Evolutionary conservation across 169 alveolate species (phyloP).

Genomic region (Toxoplasma gondii): DNA sequence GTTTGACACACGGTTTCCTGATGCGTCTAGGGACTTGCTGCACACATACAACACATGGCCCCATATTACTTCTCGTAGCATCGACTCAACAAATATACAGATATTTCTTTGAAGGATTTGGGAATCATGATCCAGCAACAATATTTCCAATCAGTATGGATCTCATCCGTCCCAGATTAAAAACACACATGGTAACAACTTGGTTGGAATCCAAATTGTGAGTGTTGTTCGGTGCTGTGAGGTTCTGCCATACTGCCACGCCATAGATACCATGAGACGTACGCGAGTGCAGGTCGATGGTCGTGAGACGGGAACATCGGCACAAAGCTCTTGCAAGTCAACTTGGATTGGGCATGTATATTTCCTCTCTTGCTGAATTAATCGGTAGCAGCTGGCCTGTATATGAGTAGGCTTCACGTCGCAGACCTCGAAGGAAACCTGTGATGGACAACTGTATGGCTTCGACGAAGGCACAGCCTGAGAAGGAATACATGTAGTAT

Average conservation of each 20-base stretch:
- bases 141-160: too few relatives aligned
- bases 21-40: slow-evolving; percentile 6
- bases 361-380: slow-evolving; percentile 4
- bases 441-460: slow-evolving; percentile 23
- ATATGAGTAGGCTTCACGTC: slow-evolving; percentile 23
- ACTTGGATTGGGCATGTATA: slow-evolving; percentile 31
- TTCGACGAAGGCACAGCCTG: slow-evolving; percentile 25
- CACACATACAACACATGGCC: background rate
- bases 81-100: too few relatives aligned
- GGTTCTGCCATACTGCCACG: too few relatives aligned
- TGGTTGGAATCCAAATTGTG: too few relatives aligned
- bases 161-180: too few relatives aligned
- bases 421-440: slow-evolving; percentile 33
- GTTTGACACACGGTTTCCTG: background rate
- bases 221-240: too few relatives aligned
- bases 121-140: too few relatives aligned
- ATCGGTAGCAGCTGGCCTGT: slow-evolving; percentile 8
- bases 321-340: slow-evolving; percentile 26
- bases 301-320: slow-evolving; percentile 41
- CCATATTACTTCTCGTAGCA: background rate
- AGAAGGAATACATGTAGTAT: background rate
- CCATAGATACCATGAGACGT: background rate
- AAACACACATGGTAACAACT: too few relatives aligned
- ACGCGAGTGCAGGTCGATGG: slow-evolving; percentile 30
- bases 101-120: too few relatives aligned